Evolutionary conservation across 2,329 filamentous ascomycete species (phyloP).

Genomic region (Helicocarpus griseus): DNA sequence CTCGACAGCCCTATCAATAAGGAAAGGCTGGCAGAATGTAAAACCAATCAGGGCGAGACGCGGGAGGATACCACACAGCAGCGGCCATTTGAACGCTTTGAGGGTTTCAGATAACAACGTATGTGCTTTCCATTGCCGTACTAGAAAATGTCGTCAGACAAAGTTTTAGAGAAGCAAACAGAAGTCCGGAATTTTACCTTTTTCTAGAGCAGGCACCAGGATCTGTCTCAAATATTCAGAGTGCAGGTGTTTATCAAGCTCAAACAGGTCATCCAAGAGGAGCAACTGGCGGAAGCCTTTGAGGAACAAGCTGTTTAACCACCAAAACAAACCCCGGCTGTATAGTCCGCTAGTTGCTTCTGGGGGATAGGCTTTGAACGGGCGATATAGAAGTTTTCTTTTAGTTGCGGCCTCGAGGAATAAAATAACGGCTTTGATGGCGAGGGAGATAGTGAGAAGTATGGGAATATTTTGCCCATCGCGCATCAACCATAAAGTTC

Average conservation of each 20-base stretch:
- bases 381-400: slow-evolving; percentile 27
- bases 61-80: slow-evolving; percentile 24
- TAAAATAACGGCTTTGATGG: slow-evolving; percentile 35
- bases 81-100: slow-evolving; percentile 24
- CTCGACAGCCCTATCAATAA: slow-evolving; percentile 28
- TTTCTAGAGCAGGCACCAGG: slow-evolving; percentile 29
- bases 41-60: slow-evolving; percentile 27
- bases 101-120: slow-evolving; percentile 14
- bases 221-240: slow-evolving; percentile 27
- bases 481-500: slow-evolving; percentile 35
- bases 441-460: slow-evolving; percentile 33
- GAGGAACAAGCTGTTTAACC: slow-evolving; percentile 44
- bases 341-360: slow-evolving; percentile 46
- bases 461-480: slow-evolving; percentile 30
- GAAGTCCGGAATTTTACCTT: slow-evolving; percentile 21
- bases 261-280: slow-evolving; percentile 35
- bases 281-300: slow-evolving; percentile 38
- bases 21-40: slow-evolving; percentile 29
- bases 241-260: slow-evolving; percentile 36
- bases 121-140: not conserved
- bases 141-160: not conserved
- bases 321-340: slow-evolving; percentile 42
- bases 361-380: slow-evolving; percentile 34
- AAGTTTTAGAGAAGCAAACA: too few relatives aligned
- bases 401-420: slow-evolving; percentile 40